A percentile compares a stretch with the other conserved stretches of the same genome.
These are phyloP conservation scores for Claviceps maximensis DNA, from an alignment of 2,329 filamentous ascomycete species.

Conservation along the genomic window DNA sequence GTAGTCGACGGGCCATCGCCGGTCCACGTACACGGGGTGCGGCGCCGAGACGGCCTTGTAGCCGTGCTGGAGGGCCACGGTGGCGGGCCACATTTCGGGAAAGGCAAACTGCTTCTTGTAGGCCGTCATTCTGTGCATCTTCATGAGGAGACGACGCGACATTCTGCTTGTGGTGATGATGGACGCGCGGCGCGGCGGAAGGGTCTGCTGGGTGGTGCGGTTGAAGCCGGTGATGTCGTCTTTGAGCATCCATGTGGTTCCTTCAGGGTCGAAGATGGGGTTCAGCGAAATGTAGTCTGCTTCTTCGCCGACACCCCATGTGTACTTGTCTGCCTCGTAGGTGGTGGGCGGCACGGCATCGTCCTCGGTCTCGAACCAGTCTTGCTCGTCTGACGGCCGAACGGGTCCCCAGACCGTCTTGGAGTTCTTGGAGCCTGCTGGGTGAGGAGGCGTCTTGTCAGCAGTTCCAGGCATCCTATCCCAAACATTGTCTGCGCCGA, in stretches of 20 bases:
- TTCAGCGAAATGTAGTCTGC: conserved; percentile 87
- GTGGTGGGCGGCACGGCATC: conserved; percentile 57
- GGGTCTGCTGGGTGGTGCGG: conserved; percentile 36
- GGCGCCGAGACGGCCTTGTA: conserved; percentile 86
- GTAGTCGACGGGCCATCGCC: conserved; percentile 70
- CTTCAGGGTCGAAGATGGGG: conserved; percentile 79
- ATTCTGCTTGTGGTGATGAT: conserved; percentile 84
- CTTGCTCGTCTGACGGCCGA: conserved; percentile 51
- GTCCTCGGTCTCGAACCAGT: conserved; percentile 60
- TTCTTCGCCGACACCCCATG: conserved; percentile 81
- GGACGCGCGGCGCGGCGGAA: conserved; percentile 59
- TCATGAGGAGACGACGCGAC: conserved; percentile 62
- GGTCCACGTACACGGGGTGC: conserved; percentile 78
- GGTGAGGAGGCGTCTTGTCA: conserved; percentile 19
- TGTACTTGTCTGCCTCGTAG: conserved; percentile 67
- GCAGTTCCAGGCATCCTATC: conserved; percentile 31
- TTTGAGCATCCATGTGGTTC: conserved; percentile 70
- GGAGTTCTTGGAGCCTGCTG: conserved; percentile 11
- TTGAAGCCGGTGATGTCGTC: conserved; percentile 83
- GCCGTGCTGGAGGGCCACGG: conserved; percentile 77
- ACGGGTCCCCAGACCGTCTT: conserved; percentile 75
- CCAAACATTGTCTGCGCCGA: conserved; percentile 56
- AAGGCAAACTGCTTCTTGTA: conserved; percentile 82
- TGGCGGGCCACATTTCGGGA: conserved; percentile 92
- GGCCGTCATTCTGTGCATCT: conserved; percentile 85